Percentiles rank a stretch among this genome's conserved stretches.
phyloP scores from a whole-genome alignment of 2,329 filamentous ascomycete genomes.

The Aureobasidium sp. region DNA sequence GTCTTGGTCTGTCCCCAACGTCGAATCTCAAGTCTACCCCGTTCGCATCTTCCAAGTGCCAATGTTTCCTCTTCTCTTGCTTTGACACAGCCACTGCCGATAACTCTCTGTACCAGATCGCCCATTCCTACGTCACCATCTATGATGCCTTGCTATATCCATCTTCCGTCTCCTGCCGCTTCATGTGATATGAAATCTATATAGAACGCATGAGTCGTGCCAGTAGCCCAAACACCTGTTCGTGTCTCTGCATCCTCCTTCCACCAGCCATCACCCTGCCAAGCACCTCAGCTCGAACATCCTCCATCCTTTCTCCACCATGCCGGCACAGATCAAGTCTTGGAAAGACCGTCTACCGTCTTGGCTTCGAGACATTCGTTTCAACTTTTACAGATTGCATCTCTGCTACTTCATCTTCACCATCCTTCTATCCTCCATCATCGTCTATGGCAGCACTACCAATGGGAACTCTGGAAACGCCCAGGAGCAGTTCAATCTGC shows the following conservation, averaged over 20 bases:
- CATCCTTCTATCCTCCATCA: slow-evolving; percentile 15
- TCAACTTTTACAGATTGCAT: slow-evolving; percentile 16
- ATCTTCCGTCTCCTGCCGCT: not conserved
- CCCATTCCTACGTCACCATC: not conserved
- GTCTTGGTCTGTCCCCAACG: not conserved
- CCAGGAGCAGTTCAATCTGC: not conserved
- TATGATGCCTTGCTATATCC: not conserved
- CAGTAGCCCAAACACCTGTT: not conserved
- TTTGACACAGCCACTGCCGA: not conserved
- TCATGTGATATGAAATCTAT: not conserved
- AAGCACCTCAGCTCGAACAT: not conserved
- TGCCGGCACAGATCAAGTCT: not conserved
- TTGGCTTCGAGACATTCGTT: not conserved
- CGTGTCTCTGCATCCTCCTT: no score
- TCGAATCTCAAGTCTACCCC: not conserved
- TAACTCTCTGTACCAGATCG: not conserved
- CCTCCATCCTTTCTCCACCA: not conserved
- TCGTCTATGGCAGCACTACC: slow-evolving; percentile 15
- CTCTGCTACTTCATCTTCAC: slow-evolving; percentile 17
- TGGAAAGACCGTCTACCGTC: not conserved
- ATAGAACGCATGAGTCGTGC: not conserved
- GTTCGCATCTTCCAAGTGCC: not conserved
- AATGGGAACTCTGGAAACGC: not conserved
- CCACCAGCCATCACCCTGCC: not conserved
- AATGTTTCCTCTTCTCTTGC: not conserved